Base-by-base conservation (phyloP, 2,329 filamentous ascomycete genomes). In the Colletotrichum echinochloae region DNA sequence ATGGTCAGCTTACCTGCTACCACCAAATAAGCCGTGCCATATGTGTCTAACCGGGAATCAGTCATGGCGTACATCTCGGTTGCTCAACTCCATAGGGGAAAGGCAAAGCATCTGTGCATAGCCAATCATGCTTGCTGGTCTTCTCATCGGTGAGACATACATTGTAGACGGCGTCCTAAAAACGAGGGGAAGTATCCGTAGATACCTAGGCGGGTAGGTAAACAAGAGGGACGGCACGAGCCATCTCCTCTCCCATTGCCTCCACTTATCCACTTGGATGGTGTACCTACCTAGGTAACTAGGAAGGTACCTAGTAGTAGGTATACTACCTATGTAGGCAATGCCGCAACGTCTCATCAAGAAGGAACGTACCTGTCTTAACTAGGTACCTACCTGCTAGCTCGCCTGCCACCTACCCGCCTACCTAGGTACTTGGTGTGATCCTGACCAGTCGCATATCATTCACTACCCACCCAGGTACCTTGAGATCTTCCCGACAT, bases 161-260 rank as follows among this genome's bases (percentile, higher is more conserved):
- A n/a, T 33, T 8, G 5, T 41, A 49, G 59, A 23, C 33, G 12
- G 30, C 11, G 14, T 7, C 30, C 30, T 28, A n/a, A n/a, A n/a
- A n/a, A n/a, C n/a, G n/a, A n/a, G n/a, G n/a, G n/a, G n/a, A n/a
- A n/a, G n/a, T n/a, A n/a, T n/a, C n/a, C n/a, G n/a, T n/a, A n/a
- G n/a, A n/a, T n/a, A n/a, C n/a, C n/a, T n/a, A n/a, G n/a, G n/a
- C n/a, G n/a, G n/a, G n/a, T n/a, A n/a, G n/a, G n/a, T n/a, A n/a
- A n/a, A n/a, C n/a, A n/a, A n/a, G n/a, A n/a, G n/a, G 30, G 60
- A 62, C 35, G 60, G 60, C 35, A 54, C 60, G 60, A 23, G 52
- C 52, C 52, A 26, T 54, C 48, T 48, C 35, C 44, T 23, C 46
- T 23, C 39, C 48, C 48, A 52, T 28, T n/a, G 26, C 35, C 48